Conservation (phyloP, 768 basidiomycete genomes). For the Russula compacta region DNA sequence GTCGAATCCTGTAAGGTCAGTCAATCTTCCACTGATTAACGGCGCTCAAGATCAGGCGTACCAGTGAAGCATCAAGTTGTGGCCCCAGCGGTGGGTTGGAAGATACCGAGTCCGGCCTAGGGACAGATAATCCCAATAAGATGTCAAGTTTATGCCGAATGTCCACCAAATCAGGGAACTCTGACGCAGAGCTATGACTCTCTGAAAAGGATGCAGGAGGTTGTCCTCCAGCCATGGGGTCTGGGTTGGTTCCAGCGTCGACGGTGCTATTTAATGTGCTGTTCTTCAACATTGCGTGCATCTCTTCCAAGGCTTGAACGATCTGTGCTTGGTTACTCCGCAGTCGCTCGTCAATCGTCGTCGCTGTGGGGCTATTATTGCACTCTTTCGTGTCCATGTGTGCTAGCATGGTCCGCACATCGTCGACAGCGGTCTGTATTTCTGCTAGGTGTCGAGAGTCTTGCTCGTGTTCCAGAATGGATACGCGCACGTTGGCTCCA, state of each 20-base stretch:
- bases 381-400: neutral
- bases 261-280: slow-evolving; percentile 31
- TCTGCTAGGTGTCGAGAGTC: slow-evolving; percentile 18
- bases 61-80: neutral
- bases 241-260: slow-evolving; percentile 7
- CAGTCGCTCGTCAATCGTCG: neutral
- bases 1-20: neutral
- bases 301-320: slow-evolving; percentile 27
- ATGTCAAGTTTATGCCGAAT: slow-evolving; percentile 33
- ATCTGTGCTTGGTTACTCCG: neutral
- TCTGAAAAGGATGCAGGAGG: slow-evolving; percentile 20
- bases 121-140: slow-evolving; percentile 24
- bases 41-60: neutral
- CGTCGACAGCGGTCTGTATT: slow-evolving; percentile 5
- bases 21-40: neutral
- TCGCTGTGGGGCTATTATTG: too few relatives aligned
- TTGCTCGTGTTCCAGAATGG: slow-evolving; percentile 8
- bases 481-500: slow-evolving; percentile 5
- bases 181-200: neutral
- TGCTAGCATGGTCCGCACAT: slow-evolving; percentile 3
- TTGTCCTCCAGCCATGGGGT: slow-evolving; percentile 12
- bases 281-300: slow-evolving; percentile 32
- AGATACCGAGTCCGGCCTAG: neutral
- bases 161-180: slow-evolving; percentile 23
- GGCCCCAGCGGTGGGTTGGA: neutral